Evolutionary conservation across 2,329 filamentous ascomycete genomes (phyloP).

Genomic region (Leptographium lundbergii): DNA sequence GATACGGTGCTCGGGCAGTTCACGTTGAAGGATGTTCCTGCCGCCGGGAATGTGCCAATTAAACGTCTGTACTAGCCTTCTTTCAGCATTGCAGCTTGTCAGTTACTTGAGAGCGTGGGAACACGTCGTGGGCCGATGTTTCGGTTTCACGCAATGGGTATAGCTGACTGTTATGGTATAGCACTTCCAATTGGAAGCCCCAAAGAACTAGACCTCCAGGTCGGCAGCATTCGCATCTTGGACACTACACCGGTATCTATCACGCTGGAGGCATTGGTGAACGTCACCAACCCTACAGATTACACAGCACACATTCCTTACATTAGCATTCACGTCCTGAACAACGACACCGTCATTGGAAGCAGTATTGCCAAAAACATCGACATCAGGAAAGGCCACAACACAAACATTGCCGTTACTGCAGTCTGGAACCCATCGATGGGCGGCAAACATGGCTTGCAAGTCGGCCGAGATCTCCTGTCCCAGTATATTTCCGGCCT

Average conservation of each 20-base stretch:
- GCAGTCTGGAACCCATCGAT: slow-evolving; percentile 64
- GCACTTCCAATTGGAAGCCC: slow-evolving; percentile 45
- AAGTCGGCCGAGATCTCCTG: slow-evolving; percentile 58
- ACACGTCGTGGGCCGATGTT: neutral
- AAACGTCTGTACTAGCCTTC: slow-evolving; percentile 61
- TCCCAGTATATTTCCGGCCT: slow-evolving; percentile 80
- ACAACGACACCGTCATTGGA: slow-evolving; percentile 62
- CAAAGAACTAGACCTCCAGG: slow-evolving; percentile 40
- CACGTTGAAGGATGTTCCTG: slow-evolving; percentile 71
- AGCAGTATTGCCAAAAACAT: slow-evolving; percentile 58
- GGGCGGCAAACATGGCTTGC: slow-evolving; percentile 47
- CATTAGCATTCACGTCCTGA: slow-evolving; percentile 61
- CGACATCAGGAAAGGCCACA: slow-evolving; percentile 53
- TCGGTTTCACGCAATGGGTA: neutral
- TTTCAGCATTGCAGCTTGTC: slow-evolving; percentile 21
- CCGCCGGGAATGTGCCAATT: slow-evolving; percentile 73
- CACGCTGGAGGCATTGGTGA: slow-evolving; percentile 57
- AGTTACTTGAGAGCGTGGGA: neutral
- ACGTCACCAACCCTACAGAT: slow-evolving; percentile 80
- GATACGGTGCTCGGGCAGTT: slow-evolving; percentile 71
- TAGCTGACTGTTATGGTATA: slow-evolving; percentile 19
- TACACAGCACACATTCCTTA: slow-evolving; percentile 78
- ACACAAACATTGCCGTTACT: slow-evolving; percentile 53
- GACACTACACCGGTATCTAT: slow-evolving; percentile 62
- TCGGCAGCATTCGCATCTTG: slow-evolving; percentile 59